Base-by-base conservation (phyloP, 345 rosid species). In the Arabis alpina region DNA sequence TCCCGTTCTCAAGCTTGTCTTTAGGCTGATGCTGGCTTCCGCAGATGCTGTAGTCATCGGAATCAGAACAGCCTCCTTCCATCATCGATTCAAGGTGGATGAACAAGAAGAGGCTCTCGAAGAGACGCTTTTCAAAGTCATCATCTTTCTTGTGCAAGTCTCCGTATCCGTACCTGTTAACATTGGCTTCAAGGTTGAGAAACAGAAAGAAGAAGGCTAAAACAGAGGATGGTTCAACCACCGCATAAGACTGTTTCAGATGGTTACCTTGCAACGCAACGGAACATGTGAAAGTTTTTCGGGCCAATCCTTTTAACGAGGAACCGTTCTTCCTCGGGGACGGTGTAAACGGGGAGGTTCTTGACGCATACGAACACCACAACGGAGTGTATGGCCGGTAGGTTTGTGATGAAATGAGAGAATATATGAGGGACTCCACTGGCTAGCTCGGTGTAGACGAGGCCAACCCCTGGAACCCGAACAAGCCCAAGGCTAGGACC, bases 381-480 rank as follows among this genome's bases (percentile, higher is more conserved):
- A 60, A 93, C 88, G 30, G 68, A 76, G 78, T 93, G 98, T 40
- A 93, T 90, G 15, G 97, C 90, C 52, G 86, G 87, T 86, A 86
- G 75, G 70, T 87, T 93, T 77, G 92, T 88, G 3, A 90, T 76
- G 67, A 83, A 88, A 61, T 88, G 96, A 51, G 92, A 90, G 6
- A 87, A 87, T 60, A 93, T 70, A 48, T 88, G 97, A 52, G 97
- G 88, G 72, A 88, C 75, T 5, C 96, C 96, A 40, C 87, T 86
- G 56, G 90, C 96, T 41, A 87, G 83, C 36, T 93, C 88, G 13
- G 97, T 86, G 84, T 90, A 93, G 60, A 93, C 88, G 71, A 93
- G 90, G 69, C 97, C 90, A 54, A 88, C 48, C 25, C 96, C 98
- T 0, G 92, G 87, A 68, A 88, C 97, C 48, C 96, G 74, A 69